A percentile compares a stretch with the other conserved stretches of the same genome.
These are phyloP conservation scores for Trichocomaceae sp. DNA, from an alignment of 2,329 filamentous ascomycete genomes.

Conservation along the genomic window DNA sequence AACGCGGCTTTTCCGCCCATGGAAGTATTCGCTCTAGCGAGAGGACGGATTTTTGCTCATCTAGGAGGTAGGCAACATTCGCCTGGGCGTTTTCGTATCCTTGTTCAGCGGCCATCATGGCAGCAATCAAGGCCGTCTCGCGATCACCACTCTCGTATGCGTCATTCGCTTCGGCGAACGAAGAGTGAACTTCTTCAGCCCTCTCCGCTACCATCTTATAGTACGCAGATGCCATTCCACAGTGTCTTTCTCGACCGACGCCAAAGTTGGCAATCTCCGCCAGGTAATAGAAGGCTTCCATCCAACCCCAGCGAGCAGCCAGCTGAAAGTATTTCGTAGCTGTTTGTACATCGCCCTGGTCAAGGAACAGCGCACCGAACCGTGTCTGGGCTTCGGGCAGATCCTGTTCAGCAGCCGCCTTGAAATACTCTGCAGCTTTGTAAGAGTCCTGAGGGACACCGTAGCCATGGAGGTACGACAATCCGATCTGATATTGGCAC, in stretches of 20 bases:
- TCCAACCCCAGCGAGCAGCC: conserved; percentile 71
- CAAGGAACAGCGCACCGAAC: conserved; percentile 75
- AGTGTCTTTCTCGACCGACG: conserved; percentile 72
- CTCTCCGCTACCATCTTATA: conserved; percentile 75
- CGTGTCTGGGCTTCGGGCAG: conserved; percentile 73
- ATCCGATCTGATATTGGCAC: conserved; percentile 74
- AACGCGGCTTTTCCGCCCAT: conserved; percentile 35
- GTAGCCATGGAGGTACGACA: conserved; percentile 76
- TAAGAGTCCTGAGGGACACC: conserved; percentile 64
- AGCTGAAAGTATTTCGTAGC: conserved; percentile 84
- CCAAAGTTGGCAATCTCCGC: conserved; percentile 79
- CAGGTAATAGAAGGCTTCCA: conserved; percentile 87
- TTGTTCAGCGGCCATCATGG: conserved; percentile 84
- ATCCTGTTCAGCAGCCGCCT: conserved; percentile 73
- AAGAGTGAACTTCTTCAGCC: conserved; percentile 65
- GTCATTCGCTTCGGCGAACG: conserved; percentile 74
- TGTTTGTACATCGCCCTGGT: conserved; percentile 74
- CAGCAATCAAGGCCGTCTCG: conserved; percentile 71
- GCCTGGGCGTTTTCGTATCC: conserved; percentile 85
- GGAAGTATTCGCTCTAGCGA: conserved; percentile 51
- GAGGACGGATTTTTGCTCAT: conserved; percentile 60
- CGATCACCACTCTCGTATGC: conserved; percentile 73
- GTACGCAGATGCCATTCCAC: conserved; percentile 67
- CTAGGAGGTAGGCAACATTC: conserved; percentile 81
- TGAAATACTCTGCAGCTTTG: conserved; percentile 69